Evolutionary conservation across 2,329 filamentous ascomycete genomes (phyloP).

Genomic region (Aspergillus nomiae): DNA sequence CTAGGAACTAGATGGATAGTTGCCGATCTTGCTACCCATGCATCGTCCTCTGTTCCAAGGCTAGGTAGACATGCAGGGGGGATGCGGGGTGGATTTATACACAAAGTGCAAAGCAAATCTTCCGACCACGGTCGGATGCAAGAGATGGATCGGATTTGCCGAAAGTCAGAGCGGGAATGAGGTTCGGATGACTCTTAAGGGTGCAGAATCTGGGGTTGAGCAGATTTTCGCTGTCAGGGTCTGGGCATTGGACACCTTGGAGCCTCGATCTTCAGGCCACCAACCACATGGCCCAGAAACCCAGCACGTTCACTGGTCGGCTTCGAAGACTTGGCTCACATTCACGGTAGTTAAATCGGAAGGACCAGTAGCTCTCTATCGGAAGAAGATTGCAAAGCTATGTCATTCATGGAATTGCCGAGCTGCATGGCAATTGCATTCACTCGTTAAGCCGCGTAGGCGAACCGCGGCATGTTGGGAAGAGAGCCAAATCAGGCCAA

Average conservation of each 20-base stretch:
- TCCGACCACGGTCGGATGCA: constrained; percentile 5
- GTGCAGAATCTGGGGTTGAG: constrained; percentile 11
- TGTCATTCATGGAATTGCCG: not conserved
- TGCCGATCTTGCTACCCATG: not conserved
- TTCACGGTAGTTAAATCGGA: not conserved
- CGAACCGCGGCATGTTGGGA: not conserved
- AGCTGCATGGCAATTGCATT: not conserved
- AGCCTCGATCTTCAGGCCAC: not conserved
- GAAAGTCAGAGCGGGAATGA: constrained; percentile 7
- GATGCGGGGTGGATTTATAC: constrained; percentile 10
- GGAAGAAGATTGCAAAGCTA: not conserved
- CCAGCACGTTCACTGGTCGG: not conserved
- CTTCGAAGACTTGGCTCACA: not conserved
- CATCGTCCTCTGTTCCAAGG: not conserved
- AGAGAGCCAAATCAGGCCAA: not conserved
- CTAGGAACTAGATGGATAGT: not conserved
- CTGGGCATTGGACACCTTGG: not conserved
- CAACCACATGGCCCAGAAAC: not conserved
- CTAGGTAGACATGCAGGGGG: not conserved
- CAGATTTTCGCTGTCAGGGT: constrained; percentile 1
- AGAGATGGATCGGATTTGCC: constrained; percentile 12
- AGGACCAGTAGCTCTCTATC: not conserved
- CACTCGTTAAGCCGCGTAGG: not conserved
- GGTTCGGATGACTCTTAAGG: not conserved
- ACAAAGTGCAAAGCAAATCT: not conserved